These are phyloP conservation scores for Scedosporium minutisporum DNA, from an alignment of 2,329 filamentous ascomycete genomes.

Conservation along the genomic window DNA sequence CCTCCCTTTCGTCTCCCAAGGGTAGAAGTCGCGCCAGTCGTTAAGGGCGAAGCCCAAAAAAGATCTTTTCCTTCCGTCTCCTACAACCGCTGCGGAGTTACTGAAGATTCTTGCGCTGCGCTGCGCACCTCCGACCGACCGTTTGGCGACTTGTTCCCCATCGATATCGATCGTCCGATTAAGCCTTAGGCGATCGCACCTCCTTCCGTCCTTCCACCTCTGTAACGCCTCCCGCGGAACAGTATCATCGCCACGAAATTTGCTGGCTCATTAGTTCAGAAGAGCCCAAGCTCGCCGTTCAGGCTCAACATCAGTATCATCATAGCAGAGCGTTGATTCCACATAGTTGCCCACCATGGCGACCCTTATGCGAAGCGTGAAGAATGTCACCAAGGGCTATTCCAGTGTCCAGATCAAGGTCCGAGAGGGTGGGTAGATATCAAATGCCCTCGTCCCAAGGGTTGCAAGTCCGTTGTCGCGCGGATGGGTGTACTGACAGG, in stretches of 20 bases:
- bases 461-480: not conserved
- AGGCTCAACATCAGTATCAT: not conserved
- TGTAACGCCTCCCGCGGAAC: not conserved
- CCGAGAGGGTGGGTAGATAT: constrained; percentile 65
- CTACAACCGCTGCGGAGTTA: not conserved
- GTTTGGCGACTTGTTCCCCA: not conserved
- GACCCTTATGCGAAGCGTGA: constrained; percentile 92
- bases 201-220: not conserved
- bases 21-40: not conserved
- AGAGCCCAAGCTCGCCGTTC: not conserved
- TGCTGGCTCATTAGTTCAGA: not conserved
- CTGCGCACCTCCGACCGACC: not conserved
- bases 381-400: constrained; percentile 99
- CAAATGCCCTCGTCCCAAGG: constrained; percentile 19
- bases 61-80: not conserved
- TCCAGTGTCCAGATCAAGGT: constrained; percentile 96
- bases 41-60: not conserved
- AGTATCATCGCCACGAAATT: not conserved
- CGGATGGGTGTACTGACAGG: not conserved
- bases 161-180: not conserved
- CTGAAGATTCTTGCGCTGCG: not conserved
- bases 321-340: not conserved
- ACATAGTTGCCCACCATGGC: constrained; percentile 58
- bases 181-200: not conserved
- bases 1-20: not conserved